Conservation (phyloP, 345 rosid genomes). For the Populus alba region DNA sequence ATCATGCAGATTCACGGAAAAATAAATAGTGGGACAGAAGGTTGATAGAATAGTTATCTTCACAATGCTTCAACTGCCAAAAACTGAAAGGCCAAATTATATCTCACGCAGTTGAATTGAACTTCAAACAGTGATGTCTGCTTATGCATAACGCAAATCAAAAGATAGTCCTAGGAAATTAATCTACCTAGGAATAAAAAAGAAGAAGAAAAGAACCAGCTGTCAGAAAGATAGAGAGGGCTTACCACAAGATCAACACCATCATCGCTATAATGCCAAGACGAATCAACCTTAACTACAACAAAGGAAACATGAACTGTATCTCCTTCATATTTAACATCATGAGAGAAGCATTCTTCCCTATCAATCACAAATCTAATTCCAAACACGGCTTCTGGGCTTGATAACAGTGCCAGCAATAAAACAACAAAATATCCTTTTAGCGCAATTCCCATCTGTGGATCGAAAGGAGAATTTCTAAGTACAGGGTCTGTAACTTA, state of each 20-base stretch:
- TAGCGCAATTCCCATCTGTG: conserved; percentile 41
- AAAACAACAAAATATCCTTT: conserved; percentile 17
- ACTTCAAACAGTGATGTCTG: not conserved
- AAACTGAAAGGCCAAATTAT: too few species aligned
- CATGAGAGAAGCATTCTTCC: conserved; percentile 65
- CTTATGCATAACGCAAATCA: not conserved
- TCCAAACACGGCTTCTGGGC: conserved; percentile 34
- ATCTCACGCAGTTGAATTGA: not conserved
- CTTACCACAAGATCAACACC: conserved; percentile 70
- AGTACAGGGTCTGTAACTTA: not conserved
- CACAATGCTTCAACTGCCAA: not conserved
- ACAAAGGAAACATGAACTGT: conserved; percentile 62
- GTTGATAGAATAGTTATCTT: not conserved
- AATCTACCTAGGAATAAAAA: not conserved
- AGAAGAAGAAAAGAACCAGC: not conserved
- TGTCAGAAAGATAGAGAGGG: not conserved
- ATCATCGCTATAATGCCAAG: conserved; percentile 54
- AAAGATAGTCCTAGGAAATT: not conserved
- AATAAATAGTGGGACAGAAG: too few species aligned
- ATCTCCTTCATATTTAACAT: conserved; percentile 63
- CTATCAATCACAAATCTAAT: conserved; percentile 60
- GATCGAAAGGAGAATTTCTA: conserved; percentile 6
- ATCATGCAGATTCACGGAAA: too few species aligned
- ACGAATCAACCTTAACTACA: conserved; percentile 48
- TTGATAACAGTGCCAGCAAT: conserved; percentile 35